phyloP scores from a whole-genome alignment of 371 early-diverging fungal genomes.

The Mortierella sp. region DNA sequence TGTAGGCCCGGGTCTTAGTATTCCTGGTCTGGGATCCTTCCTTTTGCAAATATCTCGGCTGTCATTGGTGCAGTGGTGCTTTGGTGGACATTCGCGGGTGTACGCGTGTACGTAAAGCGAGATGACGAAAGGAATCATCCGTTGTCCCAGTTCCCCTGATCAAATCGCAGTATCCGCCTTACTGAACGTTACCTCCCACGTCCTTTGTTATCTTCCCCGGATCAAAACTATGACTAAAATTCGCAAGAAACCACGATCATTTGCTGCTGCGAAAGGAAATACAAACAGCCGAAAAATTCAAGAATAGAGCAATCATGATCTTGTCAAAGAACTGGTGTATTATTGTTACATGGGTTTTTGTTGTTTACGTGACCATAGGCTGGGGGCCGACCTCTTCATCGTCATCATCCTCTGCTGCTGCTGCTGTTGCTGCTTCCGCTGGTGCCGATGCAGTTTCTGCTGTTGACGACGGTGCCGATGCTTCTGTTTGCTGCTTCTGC shows the following conservation, averaged over 20 bases:
- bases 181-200: no score
- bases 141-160: neutral
- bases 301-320: neutral
- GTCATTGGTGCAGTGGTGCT: neutral
- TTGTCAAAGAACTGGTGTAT: neutral
- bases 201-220: no score
- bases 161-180: neutral
- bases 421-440: neutral
- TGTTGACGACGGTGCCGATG: neutral
- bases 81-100: neutral
- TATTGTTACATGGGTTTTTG: neutral
- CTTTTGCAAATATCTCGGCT: neutral
- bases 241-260: no score
- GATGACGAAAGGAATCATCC: neutral
- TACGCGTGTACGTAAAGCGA: neutral
- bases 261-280: no score
- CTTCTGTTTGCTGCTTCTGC: conserved; percentile 22
- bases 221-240: no score
- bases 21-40: neutral
- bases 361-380: conserved; percentile 2
- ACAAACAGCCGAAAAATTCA: neutral
- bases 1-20: neutral
- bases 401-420: neutral
- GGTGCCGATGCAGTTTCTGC: neutral
- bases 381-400: conserved; percentile 17